Evolutionary conservation across 116 monocot genomes (phyloP), one percentile per base, ranked within the genome.

Genomic region (Zostera marina): DNA sequence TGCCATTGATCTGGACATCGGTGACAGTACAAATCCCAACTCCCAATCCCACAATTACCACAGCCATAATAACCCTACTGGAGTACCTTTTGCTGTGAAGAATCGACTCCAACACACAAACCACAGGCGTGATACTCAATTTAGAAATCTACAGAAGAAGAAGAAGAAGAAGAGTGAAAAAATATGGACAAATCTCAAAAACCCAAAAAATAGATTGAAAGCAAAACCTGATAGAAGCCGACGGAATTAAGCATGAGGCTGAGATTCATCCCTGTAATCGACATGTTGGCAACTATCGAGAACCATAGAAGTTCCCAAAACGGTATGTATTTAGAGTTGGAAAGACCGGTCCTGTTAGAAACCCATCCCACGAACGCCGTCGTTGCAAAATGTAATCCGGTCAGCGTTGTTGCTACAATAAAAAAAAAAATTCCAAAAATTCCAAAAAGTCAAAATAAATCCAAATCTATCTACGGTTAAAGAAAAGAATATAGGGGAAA

Each of bases 231-330:
- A 72, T 96, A 96, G 62, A 96, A 96, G 4, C 96, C 96, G 21
- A 96, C 96, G 2, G 96, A 85, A 52, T 96, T 96, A 47, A 96
- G 73, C 96, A 96, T 96, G 22, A 96, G 78, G 56, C 96, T 96
- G 11, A 96, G 67, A 72, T 96, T 96, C 96, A 96, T 96, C 43
- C 77, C 89, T 8, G 96, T 88, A 48, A 96, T 96, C 10, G 96
- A 96, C 67, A 85, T 64, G 64, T 96, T 88, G 20, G 96, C 96
- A 19, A 96, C 96, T 53, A 88, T 72, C 3, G 96, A 96, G 69
- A 96, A 96, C 88, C 88, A 88, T 10, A 96, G 41, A 20, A 96
- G 82, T 47, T 96, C 96, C 88, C 96, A 85, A 7, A 96, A 41
- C 19, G 96, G 96, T 14, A 96, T 76, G 52, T 72, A 66, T 78